Conservation (phyloP, 2,329 filamentous ascomycete genomes). For the Fusarium fracticaudum region DNA sequence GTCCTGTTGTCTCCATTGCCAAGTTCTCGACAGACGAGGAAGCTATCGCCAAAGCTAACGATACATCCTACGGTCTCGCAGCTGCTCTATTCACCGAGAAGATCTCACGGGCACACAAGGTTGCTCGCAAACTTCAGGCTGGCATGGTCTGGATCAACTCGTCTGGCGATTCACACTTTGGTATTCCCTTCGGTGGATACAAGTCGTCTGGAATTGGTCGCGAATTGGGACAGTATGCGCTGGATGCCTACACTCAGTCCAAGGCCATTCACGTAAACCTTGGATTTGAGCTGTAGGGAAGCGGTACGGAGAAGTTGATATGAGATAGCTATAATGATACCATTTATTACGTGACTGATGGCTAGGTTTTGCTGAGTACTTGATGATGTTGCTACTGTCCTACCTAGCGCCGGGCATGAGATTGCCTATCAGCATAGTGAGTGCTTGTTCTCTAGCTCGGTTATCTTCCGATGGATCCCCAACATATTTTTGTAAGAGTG, state of each 20-base stretch:
- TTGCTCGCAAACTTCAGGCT: constrained; percentile 61
- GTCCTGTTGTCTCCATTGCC: constrained; percentile 42
- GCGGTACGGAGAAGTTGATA: neutral
- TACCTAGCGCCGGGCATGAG: no score
- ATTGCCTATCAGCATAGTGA: neutral
- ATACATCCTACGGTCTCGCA: constrained; percentile 64
- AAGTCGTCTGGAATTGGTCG: constrained; percentile 40
- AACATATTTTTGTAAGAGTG: neutral
- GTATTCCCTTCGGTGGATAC: constrained; percentile 44
- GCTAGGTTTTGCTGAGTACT: neutral
- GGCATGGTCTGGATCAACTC: constrained; percentile 56
- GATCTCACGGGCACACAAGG: constrained; percentile 51
- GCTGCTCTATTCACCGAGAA: constrained; percentile 65
- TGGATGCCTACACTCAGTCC: constrained; percentile 42
- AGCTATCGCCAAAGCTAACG: constrained; percentile 42
- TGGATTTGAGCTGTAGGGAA: constrained; percentile 21
- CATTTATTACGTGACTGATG: neutral
- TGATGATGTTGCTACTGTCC: no score
- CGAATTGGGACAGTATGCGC: constrained; percentile 40
- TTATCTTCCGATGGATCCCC: neutral
- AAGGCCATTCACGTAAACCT: constrained; percentile 42
- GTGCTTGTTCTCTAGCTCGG: neutral
- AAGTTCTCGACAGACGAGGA: constrained; percentile 40
- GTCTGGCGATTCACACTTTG: constrained; percentile 40
- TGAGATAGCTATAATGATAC: constrained; percentile 13